These are phyloP conservation scores for Xylariaceae sp. DNA, from an alignment of 2,329 filamentous ascomycete genomes.

Conservation along the genomic window DNA sequence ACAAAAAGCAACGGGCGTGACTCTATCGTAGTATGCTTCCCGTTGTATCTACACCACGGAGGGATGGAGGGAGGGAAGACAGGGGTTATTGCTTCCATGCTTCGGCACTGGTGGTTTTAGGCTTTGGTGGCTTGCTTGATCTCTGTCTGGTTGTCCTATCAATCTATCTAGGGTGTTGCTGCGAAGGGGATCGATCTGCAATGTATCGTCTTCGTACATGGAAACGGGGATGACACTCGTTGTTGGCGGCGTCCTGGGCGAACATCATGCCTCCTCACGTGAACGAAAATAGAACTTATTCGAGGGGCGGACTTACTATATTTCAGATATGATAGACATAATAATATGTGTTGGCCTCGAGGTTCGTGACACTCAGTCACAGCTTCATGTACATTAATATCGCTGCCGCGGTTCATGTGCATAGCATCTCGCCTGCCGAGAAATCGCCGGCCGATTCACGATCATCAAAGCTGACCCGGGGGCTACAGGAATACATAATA, in stretches of 20 bases:
- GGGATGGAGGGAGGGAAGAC: not conserved
- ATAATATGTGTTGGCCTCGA: not conserved
- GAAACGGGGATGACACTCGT: not conserved
- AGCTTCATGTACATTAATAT: not conserved
- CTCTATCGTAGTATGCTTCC: not conserved
- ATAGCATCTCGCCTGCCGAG: conserved; percentile 6
- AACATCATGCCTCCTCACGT: conserved; percentile 4
- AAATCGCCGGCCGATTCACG: conserved; percentile 10
- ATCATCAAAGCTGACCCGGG: conserved; percentile 6
- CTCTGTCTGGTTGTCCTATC: conserved; percentile 1
- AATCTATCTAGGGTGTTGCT: not conserved
- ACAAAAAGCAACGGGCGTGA: conserved; percentile 13
- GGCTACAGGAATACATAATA: not conserved
- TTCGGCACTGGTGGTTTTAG: conserved; percentile 15
- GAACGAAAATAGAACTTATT: conserved; percentile 11
- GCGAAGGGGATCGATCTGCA: not conserved
- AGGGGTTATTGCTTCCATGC: conserved; percentile 8
- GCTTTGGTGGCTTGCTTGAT: conserved; percentile 14
- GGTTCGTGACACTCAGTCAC: conserved; percentile 1
- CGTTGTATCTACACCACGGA: not conserved
- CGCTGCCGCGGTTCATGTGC: not conserved
- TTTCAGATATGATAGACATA: not conserved
- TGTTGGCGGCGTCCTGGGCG: conserved; percentile 1
- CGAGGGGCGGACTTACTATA: not conserved
- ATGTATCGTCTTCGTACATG: not conserved